A percentile compares a stretch with the other conserved stretches of the same genome.
Evolutionary conservation across 345 rosid species (phyloP).

Genomic region (Bruguiera gymnorhiza): DNA sequence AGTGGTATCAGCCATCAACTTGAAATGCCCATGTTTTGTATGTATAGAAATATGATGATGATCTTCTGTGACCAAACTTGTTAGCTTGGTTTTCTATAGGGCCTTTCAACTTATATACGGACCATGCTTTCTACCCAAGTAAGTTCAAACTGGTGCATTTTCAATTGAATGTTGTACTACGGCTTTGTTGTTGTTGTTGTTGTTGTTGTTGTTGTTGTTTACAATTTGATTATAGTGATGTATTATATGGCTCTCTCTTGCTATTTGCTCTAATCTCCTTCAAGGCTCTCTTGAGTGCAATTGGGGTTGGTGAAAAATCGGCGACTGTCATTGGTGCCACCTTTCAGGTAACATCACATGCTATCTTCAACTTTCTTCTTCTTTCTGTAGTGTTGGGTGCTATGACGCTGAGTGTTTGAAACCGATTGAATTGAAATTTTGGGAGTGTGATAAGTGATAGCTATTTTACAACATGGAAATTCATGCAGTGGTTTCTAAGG

Average conservation of each 20-base stretch:
- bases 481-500: slow-evolving; percentile 85
- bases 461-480: no score
- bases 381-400: no score
- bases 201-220: no score
- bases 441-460: no score
- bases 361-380: no score
- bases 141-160: slow-evolving; percentile 6
- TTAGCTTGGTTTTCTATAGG: slow-evolving; percentile 36
- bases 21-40: no score
- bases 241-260: neutral
- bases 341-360: slow-evolving; percentile 57
- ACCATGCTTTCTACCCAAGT: slow-evolving; percentile 98
- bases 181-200: no score
- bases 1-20: no score
- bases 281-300: slow-evolving; percentile 59
- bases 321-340: slow-evolving; percentile 95
- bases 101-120: slow-evolving; percentile 87
- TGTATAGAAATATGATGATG: no score
- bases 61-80: neutral
- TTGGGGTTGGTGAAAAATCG: slow-evolving; percentile 95
- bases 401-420: no score
- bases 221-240: neutral
- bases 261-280: neutral
- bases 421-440: no score
- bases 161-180: neutral